Percentiles rank a stretch among this genome's conserved stretches.
These are phyloP conservation scores for Geranium incanum DNA, from an alignment of 441 rosid species.

Conservation along the genomic window DNA sequence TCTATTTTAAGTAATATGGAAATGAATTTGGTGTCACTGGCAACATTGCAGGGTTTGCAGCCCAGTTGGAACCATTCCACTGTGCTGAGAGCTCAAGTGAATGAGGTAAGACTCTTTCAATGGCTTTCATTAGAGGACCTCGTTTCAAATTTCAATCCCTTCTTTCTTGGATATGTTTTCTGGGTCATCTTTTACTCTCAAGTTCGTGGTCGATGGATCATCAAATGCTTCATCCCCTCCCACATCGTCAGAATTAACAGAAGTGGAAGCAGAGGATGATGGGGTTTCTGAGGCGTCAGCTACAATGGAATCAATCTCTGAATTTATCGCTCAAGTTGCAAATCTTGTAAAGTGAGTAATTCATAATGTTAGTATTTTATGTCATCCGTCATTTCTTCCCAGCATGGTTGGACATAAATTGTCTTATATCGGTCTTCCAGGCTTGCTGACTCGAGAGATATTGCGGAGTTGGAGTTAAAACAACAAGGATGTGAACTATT, in stretches of 20 bases:
- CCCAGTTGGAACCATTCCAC: slow-evolving; percentile 32
- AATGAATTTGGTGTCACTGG: slow-evolving; percentile 15
- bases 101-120: slow-evolving; percentile 45
- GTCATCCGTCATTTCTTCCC: slow-evolving; percentile 3
- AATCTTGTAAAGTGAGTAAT: slow-evolving; percentile 67
- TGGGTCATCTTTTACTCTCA: slow-evolving; percentile 46
- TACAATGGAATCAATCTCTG: slow-evolving; percentile 58
- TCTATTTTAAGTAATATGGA: slow-evolving; percentile 2
- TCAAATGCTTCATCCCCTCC: slow-evolving; percentile 47
- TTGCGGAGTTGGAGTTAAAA: slow-evolving; percentile 74
- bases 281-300: slow-evolving; percentile 31
- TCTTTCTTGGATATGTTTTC: slow-evolving; percentile 33
- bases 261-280: slow-evolving; percentile 31
- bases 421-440: slow-evolving; percentile 33
- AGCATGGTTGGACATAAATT: background rate
- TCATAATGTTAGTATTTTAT: background rate
- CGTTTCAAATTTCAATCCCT: slow-evolving; percentile 29
- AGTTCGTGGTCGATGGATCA: slow-evolving; percentile 49
- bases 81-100: slow-evolving; percentile 55
- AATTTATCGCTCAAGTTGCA: slow-evolving; percentile 66
- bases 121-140: slow-evolving; percentile 19
- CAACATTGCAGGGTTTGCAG: slow-evolving; percentile 29
- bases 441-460: slow-evolving; percentile 84
- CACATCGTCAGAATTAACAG: slow-evolving; percentile 22
- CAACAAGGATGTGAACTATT: slow-evolving; percentile 66